A percentile compares a stretch with the other conserved stretches of the same genome.
phyloP scores from a whole-genome alignment of 2,329 filamentous ascomycete species.

The Aaosphaeria arxii region DNA sequence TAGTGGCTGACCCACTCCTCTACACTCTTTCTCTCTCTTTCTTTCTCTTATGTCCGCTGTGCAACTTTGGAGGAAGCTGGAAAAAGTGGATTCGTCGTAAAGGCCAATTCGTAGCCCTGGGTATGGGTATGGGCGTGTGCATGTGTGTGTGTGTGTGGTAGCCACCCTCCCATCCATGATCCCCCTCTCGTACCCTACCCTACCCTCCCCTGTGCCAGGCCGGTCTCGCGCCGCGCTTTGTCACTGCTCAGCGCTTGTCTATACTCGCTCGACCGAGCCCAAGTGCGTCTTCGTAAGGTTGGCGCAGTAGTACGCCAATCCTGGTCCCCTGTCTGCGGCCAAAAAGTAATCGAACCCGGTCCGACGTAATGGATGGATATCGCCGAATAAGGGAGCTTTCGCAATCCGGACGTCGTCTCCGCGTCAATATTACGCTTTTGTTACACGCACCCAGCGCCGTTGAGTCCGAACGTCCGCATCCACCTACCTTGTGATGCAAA shows the following conservation, averaged over 20 bases:
- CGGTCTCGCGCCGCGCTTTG: slow-evolving; percentile 32
- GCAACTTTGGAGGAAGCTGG: too few species aligned
- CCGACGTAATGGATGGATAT: slow-evolving; percentile 27
- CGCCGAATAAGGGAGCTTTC: slow-evolving; percentile 25
- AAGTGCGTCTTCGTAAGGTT: slow-evolving; percentile 32
- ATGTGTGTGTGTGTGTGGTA: too few species aligned
- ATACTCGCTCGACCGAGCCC: slow-evolving; percentile 14
- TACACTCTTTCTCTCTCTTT: too few species aligned
- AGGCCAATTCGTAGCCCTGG: too few species aligned
- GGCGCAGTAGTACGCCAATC: slow-evolving; percentile 30
- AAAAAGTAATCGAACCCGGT: slow-evolving; percentile 33
- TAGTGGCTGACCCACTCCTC: too few species aligned
- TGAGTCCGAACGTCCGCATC: slow-evolving; percentile 37
- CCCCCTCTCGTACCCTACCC: neutral
- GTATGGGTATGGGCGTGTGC: too few species aligned
- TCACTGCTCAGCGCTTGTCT: slow-evolving; percentile 16
- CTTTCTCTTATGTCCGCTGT: too few species aligned
- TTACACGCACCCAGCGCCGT: slow-evolving; percentile 30
- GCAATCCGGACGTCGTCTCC: slow-evolving; percentile 12
- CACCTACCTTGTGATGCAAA: slow-evolving; percentile 34
- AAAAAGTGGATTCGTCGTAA: too few species aligned
- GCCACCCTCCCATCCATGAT: neutral
- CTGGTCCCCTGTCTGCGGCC: slow-evolving; percentile 26
- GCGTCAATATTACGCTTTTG: slow-evolving; percentile 13
- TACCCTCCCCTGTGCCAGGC: slow-evolving; percentile 21